A percentile compares a stretch with the other conserved stretches of the same genome.
phyloP scores from a whole-genome alignment of 345 rosid genomes.

The Eucalyptus curtisii region DNA sequence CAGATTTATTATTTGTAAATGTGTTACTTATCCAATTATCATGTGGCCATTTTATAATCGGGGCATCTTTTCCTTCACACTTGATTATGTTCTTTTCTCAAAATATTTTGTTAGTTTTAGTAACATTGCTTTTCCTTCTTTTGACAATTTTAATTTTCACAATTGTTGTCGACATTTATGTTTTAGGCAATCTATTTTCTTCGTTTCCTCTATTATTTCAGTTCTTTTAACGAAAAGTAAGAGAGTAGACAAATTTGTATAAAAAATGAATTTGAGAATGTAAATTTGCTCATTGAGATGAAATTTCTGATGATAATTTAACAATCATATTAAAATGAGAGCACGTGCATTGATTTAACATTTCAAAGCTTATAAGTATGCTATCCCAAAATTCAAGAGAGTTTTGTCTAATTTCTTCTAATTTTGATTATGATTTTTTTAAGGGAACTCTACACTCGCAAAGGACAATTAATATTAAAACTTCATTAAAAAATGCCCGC shows the following conservation, averaged over 20 bases:
- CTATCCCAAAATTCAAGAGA: neutral
- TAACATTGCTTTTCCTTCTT: neutral
- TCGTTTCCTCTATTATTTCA: fast-evolving
- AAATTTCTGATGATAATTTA: neutral
- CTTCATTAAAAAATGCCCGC: neutral
- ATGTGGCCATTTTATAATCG: neutral
- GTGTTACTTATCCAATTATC: neutral
- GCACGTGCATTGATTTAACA: neutral
- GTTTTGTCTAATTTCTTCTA: neutral
- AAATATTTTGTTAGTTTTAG: neutral
- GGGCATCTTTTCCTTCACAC: neutral
- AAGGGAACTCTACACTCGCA: neutral
- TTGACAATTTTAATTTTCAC: fast-evolving
- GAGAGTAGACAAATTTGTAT: neutral
- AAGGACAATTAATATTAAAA: neutral
- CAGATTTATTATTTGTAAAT: neutral
- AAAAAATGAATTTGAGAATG: neutral
- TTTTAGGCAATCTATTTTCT: neutral
- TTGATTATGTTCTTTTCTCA: neutral
- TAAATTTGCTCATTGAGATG: neutral
- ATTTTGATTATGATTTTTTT: neutral
- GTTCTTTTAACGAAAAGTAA: fast-evolving
- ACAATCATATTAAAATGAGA: neutral
- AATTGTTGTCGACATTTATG: neutral
- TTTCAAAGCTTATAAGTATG: neutral